These are phyloP conservation scores for Amorphotheca resinae DNA, from an alignment of 495 filamentous ascomycete genomes.

Conservation along the genomic window DNA sequence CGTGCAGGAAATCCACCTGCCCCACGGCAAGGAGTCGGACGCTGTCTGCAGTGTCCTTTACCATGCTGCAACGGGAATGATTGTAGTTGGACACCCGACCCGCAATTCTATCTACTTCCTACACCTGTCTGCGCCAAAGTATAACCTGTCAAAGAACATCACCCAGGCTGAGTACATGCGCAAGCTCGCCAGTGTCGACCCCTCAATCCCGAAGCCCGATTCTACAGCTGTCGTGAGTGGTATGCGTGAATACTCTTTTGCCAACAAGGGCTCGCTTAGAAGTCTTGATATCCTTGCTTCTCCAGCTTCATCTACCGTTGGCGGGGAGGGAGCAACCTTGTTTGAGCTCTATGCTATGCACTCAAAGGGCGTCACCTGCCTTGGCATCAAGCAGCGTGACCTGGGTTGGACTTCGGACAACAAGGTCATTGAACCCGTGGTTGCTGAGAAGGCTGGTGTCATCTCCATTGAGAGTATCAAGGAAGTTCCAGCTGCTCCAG, in stretches of 20 bases:
- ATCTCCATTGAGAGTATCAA: constrained; percentile 30
- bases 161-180: constrained; percentile 79
- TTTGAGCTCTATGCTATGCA: constrained; percentile 98
- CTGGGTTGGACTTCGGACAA: constrained; percentile 81
- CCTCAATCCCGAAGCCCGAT: constrained; percentile 65
- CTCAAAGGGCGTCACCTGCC: constrained; percentile 81
- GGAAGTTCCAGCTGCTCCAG: constrained; percentile 25
- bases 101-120: constrained; percentile 96
- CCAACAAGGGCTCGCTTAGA: constrained; percentile 73
- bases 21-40: constrained; percentile 92
- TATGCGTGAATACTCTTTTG: constrained; percentile 85
- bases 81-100: constrained; percentile 90
- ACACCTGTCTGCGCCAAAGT: constrained; percentile 84
- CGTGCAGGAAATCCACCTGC: constrained; percentile 92
- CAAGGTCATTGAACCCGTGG: constrained; percentile 62
- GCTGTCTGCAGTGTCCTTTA: constrained; percentile 93
- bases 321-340: constrained; percentile 35
- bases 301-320: constrained; percentile 31
- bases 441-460: constrained; percentile 54
- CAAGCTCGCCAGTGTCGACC: constrained; percentile 59
- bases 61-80: constrained; percentile 77
- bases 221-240: constrained; percentile 94
- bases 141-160: constrained; percentile 60
- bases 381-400: constrained; percentile 74
- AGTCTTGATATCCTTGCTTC: constrained; percentile 76